Evolutionary conservation across 805 yeast genomes (phyloP).

Genomic region (Candida awuae): DNA sequence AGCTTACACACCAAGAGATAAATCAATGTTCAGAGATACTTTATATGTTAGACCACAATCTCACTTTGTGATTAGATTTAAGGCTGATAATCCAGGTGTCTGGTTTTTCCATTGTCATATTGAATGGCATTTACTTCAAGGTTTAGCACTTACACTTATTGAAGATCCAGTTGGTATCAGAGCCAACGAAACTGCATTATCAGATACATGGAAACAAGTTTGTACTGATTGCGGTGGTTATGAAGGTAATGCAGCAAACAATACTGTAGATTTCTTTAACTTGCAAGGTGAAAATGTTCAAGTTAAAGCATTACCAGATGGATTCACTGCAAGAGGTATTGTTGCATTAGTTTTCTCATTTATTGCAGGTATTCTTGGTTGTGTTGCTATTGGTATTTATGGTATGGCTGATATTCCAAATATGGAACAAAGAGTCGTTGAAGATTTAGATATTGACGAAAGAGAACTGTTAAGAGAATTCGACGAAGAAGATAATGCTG

Average conservation of each 20-base stretch:
- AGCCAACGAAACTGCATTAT: conserved; percentile 44
- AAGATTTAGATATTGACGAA: conserved; percentile 45
- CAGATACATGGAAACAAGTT: conserved; percentile 49
- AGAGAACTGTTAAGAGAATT: conserved; percentile 25
- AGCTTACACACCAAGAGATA: conserved; percentile 51
- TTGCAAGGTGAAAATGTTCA: conserved; percentile 72
- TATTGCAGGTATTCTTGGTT: conserved; percentile 77
- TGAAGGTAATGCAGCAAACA: conserved; percentile 88
- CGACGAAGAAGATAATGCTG: conserved; percentile 1
- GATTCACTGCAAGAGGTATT: conserved; percentile 92
- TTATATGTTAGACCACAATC: conserved; percentile 76
- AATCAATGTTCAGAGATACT: conserved; percentile 82
- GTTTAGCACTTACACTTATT: conserved; percentile 69
- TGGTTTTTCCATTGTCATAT: conserved; percentile 99
- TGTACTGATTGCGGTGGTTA: conserved; percentile 48
- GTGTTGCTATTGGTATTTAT: conserved; percentile 66
- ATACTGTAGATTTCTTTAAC: conserved; percentile 53
- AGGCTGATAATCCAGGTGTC: conserved; percentile 93
- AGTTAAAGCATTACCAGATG: conserved; percentile 58
- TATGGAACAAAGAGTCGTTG: conserved; percentile 54
- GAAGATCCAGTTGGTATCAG: conserved; percentile 79
- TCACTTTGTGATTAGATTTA: conserved; percentile 76
- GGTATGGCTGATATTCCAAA: conserved; percentile 79
- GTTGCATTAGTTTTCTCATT: conserved; percentile 90
- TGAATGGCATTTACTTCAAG: conserved; percentile 97